Evolutionary conservation across 2,329 filamentous ascomycete species (phyloP).

Genomic region (Aspergillus pseudonomiae): DNA sequence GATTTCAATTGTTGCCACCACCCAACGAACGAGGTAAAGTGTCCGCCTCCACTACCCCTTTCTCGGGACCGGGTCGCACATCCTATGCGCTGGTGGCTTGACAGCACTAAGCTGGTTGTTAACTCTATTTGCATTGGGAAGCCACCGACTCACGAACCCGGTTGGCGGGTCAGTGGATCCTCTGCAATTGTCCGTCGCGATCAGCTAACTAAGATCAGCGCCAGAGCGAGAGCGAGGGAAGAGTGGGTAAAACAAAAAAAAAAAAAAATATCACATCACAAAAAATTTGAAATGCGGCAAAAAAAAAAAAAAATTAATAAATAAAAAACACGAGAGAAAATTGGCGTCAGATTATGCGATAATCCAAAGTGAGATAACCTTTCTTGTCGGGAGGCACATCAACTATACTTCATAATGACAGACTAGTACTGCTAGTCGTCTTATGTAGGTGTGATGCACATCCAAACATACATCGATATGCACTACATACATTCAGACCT

Average conservation of each 20-base stretch:
- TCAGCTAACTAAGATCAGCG: constrained; percentile 15
- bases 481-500: neutral
- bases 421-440: neutral
- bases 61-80: neutral
- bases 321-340: neutral
- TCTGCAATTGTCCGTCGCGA: constrained; percentile 23
- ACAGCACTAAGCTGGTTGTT: constrained; percentile 7
- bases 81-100: constrained; percentile 12
- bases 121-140: constrained; percentile 11
- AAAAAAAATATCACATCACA: neutral
- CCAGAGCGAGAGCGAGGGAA: neutral
- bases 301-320: neutral
- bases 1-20: neutral
- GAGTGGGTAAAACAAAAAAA: neutral
- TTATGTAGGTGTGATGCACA: neutral
- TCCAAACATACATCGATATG: neutral
- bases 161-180: constrained; percentile 24
- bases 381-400: neutral
- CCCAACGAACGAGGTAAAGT: neutral
- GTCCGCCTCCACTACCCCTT: constrained; percentile 5
- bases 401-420: neutral
- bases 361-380: neutral
- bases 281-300: neutral
- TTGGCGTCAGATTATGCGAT: neutral
- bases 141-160: constrained; percentile 21